These are phyloP conservation scores for Neurospora sp. DNA, from an alignment of 495 filamentous ascomycete genomes.

Conservation along the genomic window DNA sequence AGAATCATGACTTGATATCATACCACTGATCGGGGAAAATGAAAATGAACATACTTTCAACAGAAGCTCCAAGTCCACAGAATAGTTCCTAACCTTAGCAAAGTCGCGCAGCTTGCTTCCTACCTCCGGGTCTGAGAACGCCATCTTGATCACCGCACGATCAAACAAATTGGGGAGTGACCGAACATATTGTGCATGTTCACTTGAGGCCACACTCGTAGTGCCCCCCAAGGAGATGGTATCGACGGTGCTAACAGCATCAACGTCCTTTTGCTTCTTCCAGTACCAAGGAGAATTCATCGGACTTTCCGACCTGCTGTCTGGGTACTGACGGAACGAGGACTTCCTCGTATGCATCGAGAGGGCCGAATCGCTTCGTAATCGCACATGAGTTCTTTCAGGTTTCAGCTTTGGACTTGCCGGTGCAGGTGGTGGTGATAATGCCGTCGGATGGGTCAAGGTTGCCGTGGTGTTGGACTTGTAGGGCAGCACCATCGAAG, in stretches of 20 bases:
- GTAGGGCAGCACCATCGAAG: conserved; percentile 3
- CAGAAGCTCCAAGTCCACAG: conserved; percentile 40
- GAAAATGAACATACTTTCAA: conserved; percentile 26
- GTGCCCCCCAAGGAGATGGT: conserved; percentile 1
- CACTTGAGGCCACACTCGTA: background rate
- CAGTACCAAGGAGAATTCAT: conserved; percentile 1
- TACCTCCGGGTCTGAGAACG: conserved; percentile 35
- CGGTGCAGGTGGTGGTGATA: conserved; percentile 18
- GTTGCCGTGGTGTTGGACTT: conserved; percentile 6
- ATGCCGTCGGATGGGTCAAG: conserved; percentile 2
- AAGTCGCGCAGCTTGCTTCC: conserved; percentile 33
- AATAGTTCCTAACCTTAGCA: conserved; percentile 30
- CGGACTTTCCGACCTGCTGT: conserved; percentile 21
- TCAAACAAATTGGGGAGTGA: conserved; percentile 33
- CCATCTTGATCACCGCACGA: conserved; percentile 35
- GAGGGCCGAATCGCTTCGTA: conserved; percentile 33
- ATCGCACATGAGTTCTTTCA: conserved; percentile 14
- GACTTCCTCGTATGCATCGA: conserved; percentile 24
- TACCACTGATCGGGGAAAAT: background rate
- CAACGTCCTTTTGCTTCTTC: conserved; percentile 4
- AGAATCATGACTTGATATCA: background rate
- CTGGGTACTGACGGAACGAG: conserved; percentile 25
- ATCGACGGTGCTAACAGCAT: conserved; percentile 13
- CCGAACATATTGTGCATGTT: background rate
- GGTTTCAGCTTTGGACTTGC: conserved; percentile 3